Conservation (phyloP, 1,139 yeast species). For the Scheffersomyces segobiensis region DNA sequence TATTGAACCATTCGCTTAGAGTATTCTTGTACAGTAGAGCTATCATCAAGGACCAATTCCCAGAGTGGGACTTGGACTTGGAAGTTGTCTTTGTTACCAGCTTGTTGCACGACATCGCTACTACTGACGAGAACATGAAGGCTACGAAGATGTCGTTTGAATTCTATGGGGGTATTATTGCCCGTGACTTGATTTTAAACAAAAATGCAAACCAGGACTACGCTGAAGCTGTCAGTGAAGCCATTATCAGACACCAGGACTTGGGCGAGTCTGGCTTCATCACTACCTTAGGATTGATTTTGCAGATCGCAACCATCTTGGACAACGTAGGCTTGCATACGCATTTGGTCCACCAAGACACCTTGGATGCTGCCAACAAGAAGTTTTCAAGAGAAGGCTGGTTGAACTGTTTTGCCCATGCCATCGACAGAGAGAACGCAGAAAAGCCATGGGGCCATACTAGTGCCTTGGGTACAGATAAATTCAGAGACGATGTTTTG, state of each 20-base stretch:
- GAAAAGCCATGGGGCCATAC: constrained; percentile 41
- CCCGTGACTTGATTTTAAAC: constrained; percentile 28
- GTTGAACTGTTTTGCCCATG: constrained; percentile 35
- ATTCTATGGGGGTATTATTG: constrained; percentile 36
- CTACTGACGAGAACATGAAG: constrained; percentile 35
- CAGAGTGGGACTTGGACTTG: constrained; percentile 33
- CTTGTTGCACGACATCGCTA: constrained; percentile 39
- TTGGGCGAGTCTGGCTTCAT: constrained; percentile 36
- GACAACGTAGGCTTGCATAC: constrained; percentile 38
- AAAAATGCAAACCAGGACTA: constrained; percentile 27
- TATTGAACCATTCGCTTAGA: constrained; percentile 34
- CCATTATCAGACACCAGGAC: constrained; percentile 41
- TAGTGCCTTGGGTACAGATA: constrained; percentile 33
- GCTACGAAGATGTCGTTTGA: constrained; percentile 41
- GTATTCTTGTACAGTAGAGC: constrained; percentile 35
- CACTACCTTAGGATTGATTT: constrained; percentile 37
- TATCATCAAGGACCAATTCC: constrained; percentile 37
- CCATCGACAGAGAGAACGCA: constrained; percentile 34
- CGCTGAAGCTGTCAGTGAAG: constrained; percentile 43
- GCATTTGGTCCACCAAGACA: constrained; percentile 31
- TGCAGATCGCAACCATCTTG: constrained; percentile 37
- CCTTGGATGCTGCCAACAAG: constrained; percentile 30
- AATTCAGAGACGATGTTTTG: constrained; percentile 32
- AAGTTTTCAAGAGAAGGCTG: constrained; percentile 33
- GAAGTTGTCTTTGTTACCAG: constrained; percentile 35